Percentiles rank a stretch among this genome's conserved stretches.
Evolutionary conservation across 805 yeast species (phyloP).

Genomic region (Scheffersomyces ergatensis): DNA sequence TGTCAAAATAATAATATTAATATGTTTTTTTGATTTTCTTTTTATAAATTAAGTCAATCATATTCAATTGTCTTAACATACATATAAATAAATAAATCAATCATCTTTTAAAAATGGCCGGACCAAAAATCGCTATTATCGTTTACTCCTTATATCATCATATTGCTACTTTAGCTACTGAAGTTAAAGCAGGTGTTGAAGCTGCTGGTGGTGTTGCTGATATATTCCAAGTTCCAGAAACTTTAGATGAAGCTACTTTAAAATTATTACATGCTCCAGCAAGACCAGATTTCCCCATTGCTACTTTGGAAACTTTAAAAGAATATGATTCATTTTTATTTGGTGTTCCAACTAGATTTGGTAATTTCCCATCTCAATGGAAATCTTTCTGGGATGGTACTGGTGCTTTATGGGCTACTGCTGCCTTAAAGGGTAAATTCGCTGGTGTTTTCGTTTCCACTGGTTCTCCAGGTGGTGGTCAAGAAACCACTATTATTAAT

Average conservation of each 20-base stretch:
- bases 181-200: constrained; percentile 66
- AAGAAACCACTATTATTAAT: constrained; percentile 64
- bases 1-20: background rate
- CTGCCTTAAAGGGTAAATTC: constrained; percentile 68
- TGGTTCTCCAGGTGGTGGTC: constrained; percentile 78
- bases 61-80: background rate
- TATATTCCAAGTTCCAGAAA: constrained; percentile 55
- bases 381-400: constrained; percentile 76
- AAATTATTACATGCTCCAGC: constrained; percentile 14
- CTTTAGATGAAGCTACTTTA: constrained; percentile 15
- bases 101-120: background rate
- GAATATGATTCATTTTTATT: constrained; percentile 73
- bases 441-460: constrained; percentile 75
- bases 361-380: constrained; percentile 77
- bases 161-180: constrained; percentile 63
- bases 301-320: constrained; percentile 53
- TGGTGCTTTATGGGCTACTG: constrained; percentile 73
- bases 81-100: background rate
- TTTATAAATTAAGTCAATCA: background rate
- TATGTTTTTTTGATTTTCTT: background rate
- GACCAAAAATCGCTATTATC: constrained; percentile 54
- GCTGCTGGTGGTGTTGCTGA: constrained; percentile 59
- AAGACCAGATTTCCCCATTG: constrained; percentile 47
- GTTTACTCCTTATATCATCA: constrained; percentile 84
- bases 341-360: constrained; percentile 82